These are phyloP conservation scores for Cryphonectria nitschkei DNA, from an alignment of 2,329 filamentous ascomycete genomes.

Conservation along the genomic window DNA sequence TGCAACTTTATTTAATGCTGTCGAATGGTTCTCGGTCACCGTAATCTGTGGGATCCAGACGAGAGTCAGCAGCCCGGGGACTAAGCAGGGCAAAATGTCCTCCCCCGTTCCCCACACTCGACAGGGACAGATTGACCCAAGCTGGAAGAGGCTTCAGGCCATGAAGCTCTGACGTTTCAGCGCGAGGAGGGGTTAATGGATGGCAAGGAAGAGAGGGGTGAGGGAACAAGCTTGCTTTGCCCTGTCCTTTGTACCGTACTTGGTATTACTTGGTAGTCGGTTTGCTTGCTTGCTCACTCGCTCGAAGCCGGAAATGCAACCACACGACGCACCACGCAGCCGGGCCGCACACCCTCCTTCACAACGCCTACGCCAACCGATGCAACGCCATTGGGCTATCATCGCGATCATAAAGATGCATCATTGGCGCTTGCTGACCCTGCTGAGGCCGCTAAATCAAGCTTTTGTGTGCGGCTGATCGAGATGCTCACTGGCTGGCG, in stretches of 20 bases:
- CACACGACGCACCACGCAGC: slow-evolving; percentile 13
- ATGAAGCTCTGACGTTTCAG: slow-evolving; percentile 23
- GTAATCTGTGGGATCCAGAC: neutral
- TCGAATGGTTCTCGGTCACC: neutral
- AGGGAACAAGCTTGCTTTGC: neutral
- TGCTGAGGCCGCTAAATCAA: slow-evolving; percentile 3
- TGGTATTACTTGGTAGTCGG: neutral
- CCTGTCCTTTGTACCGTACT: neutral
- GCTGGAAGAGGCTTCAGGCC: neutral
- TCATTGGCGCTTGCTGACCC: slow-evolving; percentile 8
- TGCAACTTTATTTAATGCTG: neutral
- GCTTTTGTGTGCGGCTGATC: neutral
- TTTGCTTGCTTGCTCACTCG: slow-evolving; percentile 11
- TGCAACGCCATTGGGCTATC: slow-evolving; percentile 5
- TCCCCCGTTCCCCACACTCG: no score
- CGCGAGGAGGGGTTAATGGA: slow-evolving; percentile 10
- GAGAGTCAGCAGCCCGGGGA: neutral
- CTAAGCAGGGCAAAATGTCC: neutral
- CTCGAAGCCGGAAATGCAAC: slow-evolving; percentile 17
- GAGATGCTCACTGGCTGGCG: neutral
- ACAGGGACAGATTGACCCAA: slow-evolving; percentile 3
- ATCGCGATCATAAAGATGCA: slow-evolving; percentile 6
- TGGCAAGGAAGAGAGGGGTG: slow-evolving; percentile 4
- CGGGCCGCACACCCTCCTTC: slow-evolving; percentile 12
- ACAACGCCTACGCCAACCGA: neutral